Conservation (phyloP, 2,329 filamentous ascomycete species). For the Botryosphaeria agaves region DNA sequence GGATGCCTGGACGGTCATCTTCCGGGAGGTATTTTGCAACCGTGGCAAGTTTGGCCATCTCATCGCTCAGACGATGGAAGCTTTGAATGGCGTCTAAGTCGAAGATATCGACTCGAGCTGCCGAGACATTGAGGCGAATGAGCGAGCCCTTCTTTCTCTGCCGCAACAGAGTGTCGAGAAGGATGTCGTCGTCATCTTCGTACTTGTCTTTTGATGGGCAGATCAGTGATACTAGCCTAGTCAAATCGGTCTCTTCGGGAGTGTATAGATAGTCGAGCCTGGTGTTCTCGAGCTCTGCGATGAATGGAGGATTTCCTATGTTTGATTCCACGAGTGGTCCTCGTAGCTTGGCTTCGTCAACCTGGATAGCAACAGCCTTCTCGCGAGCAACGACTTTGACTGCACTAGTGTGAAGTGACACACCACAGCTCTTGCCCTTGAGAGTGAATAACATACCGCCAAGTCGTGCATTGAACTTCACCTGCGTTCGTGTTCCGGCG, state of each 20-base stretch:
- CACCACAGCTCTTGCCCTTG: conserved; percentile 58
- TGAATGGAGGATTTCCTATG: conserved; percentile 42
- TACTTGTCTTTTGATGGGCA: conserved; percentile 87
- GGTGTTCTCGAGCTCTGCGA: conserved; percentile 45
- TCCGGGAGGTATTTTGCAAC: conserved; percentile 92
- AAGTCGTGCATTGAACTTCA: conserved; percentile 60
- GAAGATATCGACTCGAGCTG: conserved; percentile 43
- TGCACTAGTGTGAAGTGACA: conserved; percentile 60
- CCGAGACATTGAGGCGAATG: conserved; percentile 50
- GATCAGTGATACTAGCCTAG: conserved; percentile 66
- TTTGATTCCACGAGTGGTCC: conserved; percentile 41
- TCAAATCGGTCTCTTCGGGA: conserved; percentile 66
- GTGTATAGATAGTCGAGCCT: conserved; percentile 53
- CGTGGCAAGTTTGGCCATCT: conserved; percentile 65
- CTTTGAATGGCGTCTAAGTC: conserved; percentile 48
- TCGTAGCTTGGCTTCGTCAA: conserved; percentile 56
- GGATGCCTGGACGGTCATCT: conserved; percentile 77
- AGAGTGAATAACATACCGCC: conserved; percentile 62
- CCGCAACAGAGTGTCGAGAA: conserved; percentile 76
- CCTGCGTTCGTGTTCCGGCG: conserved; percentile 11
- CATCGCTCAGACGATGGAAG: conserved; percentile 55
- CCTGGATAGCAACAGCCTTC: conserved; percentile 52
- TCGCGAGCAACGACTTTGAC: conserved; percentile 65
- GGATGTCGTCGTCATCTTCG: conserved; percentile 77
- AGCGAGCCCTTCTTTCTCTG: conserved; percentile 79